These are phyloP conservation scores for Aspergillus indologenus DNA, from an alignment of 495 filamentous ascomycete species.

Conservation along the genomic window DNA sequence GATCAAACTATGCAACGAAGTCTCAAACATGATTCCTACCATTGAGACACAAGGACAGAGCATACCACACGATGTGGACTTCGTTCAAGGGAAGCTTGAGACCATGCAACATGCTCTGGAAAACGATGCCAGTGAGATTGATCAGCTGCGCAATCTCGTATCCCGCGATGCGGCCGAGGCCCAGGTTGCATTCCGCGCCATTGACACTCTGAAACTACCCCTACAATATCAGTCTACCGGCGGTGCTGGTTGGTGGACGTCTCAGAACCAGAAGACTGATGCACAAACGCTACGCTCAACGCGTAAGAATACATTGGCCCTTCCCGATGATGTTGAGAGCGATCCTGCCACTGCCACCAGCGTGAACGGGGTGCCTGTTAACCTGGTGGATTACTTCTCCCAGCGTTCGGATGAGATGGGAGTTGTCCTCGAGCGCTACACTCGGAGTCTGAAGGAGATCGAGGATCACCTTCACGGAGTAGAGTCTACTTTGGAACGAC, in stretches of 20 bases:
- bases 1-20: conserved; percentile 53
- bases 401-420: conserved; percentile 69
- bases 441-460: conserved; percentile 71
- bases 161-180: conserved; percentile 68
- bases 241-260: conserved; percentile 44
- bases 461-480: conserved; percentile 77
- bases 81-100: conserved; percentile 67
- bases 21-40: conserved; percentile 47
- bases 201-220: conserved; percentile 73
- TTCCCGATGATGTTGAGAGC: conserved; percentile 58
- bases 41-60: conserved; percentile 61
- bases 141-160: conserved; percentile 59
- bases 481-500: conserved; percentile 64
- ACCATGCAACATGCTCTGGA: conserved; percentile 69
- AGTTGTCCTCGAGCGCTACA: conserved; percentile 61
- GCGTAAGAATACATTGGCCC: conserved; percentile 44
- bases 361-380: conserved; percentile 45
- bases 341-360: conserved; percentile 43
- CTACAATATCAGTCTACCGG: conserved; percentile 62
- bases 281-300: conserved; percentile 39
- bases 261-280: conserved; percentile 43
- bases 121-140: conserved; percentile 69
- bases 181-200: conserved; percentile 67
- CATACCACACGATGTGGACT: conserved; percentile 71
- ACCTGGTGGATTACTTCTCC: conserved; percentile 75